Conservation (phyloP, 148 eudicot genomes). For the Spergularia marina region DNA sequence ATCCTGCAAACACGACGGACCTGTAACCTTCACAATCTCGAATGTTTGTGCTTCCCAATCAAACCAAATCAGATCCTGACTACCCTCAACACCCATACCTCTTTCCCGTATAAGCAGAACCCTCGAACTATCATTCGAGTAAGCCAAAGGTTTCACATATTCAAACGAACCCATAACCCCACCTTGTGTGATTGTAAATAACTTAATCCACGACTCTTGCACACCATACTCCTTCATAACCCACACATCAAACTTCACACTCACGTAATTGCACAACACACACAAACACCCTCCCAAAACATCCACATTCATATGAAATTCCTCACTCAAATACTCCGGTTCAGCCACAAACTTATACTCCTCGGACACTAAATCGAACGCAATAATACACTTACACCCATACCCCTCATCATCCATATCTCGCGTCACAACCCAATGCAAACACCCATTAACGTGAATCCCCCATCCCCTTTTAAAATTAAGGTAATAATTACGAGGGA, state of each 20-base stretch:
- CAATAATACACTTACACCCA: constrained; percentile 20
- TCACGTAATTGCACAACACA: not conserved
- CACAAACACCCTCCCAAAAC: constrained; percentile 28
- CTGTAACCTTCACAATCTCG: constrained; percentile 15
- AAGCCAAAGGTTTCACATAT: constrained; percentile 25
- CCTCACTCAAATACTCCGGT: constrained; percentile 23
- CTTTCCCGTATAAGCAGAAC: constrained; percentile 30
- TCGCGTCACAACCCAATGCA: constrained; percentile 46
- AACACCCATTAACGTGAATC: constrained; percentile 29
- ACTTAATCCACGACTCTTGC: constrained; percentile 36
- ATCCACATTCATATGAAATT: constrained; percentile 13
- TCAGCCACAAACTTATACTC: constrained; percentile 22
- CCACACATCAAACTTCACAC: constrained; percentile 36
- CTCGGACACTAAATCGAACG: constrained; percentile 41
- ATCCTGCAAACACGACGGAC: constrained; percentile 3
- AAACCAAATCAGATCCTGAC: constrained; percentile 32
- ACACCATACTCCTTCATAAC: constrained; percentile 35
- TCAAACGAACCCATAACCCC: not conserved
- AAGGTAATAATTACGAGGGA: constrained; percentile 34
- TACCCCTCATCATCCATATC: constrained; percentile 1
- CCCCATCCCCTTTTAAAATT: constrained; percentile 20
- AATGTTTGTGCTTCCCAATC: constrained; percentile 20
- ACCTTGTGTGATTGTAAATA: constrained; percentile 21
- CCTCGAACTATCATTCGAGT: constrained; percentile 21
- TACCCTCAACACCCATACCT: too few species aligned